Conservation (phyloP, 805 yeast genomes). For the Saccharomyces mikatae region DNA sequence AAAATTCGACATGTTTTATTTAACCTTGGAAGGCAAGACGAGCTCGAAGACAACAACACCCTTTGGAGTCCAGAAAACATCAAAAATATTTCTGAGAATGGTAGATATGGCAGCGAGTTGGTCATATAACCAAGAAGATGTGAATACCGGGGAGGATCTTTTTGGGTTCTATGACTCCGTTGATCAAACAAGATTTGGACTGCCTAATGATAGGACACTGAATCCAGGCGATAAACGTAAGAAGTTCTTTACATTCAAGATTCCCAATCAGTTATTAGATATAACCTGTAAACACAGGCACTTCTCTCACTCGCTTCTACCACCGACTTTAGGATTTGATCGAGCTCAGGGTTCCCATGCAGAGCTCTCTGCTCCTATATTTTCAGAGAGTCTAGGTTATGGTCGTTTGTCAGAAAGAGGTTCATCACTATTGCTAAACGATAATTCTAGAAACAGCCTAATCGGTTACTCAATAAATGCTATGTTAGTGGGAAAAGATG, state of each 20-base stretch:
- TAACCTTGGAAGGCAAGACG: slow-evolving; percentile 43
- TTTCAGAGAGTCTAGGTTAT: slow-evolving; percentile 40
- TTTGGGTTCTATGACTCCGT: slow-evolving; percentile 8
- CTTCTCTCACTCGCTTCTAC: slow-evolving; percentile 23
- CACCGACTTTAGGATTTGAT: slow-evolving; percentile 35
- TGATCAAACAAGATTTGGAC: slow-evolving; percentile 28
- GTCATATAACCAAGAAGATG: slow-evolving; percentile 30
- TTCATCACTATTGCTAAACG: slow-evolving; percentile 42
- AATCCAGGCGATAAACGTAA: slow-evolving; percentile 40
- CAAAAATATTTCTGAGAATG: slow-evolving; percentile 35
- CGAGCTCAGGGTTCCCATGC: slow-evolving; percentile 11
- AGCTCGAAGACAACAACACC: slow-evolving; percentile 11
- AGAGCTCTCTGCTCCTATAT: slow-evolving; percentile 9
- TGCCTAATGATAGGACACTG: slow-evolving; percentile 37
- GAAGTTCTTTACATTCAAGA: slow-evolving; percentile 46
- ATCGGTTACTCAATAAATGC: slow-evolving; percentile 44
- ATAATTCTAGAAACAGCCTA: slow-evolving; percentile 32
- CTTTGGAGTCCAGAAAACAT: slow-evolving; percentile 4
- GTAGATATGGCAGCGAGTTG: slow-evolving; percentile 44
- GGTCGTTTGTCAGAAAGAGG: slow-evolving; percentile 41
- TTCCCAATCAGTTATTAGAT: slow-evolving; percentile 45
- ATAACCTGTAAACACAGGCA: slow-evolving; percentile 37
- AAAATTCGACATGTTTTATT: slow-evolving; percentile 47
- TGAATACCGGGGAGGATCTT: slow-evolving; percentile 1
- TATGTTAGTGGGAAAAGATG: slow-evolving; percentile 38